Evolutionary conservation across 2,329 filamentous ascomycete species (phyloP).

Genomic region (Leptographium radiaticola): DNA sequence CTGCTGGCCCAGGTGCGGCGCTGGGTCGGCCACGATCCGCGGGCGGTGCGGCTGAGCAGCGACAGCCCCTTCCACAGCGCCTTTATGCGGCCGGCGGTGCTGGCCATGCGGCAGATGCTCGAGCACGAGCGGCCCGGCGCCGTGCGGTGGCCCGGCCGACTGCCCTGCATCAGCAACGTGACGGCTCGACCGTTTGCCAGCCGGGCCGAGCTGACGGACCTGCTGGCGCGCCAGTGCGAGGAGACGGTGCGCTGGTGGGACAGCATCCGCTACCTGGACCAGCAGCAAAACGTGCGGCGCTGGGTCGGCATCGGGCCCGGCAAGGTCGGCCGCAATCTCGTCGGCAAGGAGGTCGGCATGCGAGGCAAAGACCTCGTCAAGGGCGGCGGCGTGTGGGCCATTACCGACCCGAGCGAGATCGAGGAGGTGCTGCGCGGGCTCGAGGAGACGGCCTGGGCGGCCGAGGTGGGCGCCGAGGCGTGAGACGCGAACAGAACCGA

Average conservation of each 20-base stretch:
- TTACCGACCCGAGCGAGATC: conserved; percentile 66
- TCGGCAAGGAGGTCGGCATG: conserved; percentile 92
- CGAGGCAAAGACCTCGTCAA: conserved; percentile 63
- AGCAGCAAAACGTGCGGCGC: conserved; percentile 64
- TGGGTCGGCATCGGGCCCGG: conserved; percentile 92
- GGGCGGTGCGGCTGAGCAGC: conserved; percentile 74
- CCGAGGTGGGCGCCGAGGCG: not conserved
- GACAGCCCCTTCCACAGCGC: conserved; percentile 87
- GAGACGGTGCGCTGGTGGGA: conserved; percentile 94
- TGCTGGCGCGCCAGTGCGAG: conserved; percentile 70
- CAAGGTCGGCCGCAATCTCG: conserved; percentile 84
- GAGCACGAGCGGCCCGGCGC: conserved; percentile 47
- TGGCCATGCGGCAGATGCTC: conserved; percentile 58
- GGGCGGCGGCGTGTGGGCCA: conserved; percentile 85
- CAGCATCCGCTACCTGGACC: conserved; percentile 77
- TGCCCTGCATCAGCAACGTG: conserved; percentile 80
- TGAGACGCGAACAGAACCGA: not conserved
- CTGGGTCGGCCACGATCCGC: conserved; percentile 82
- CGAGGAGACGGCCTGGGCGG: conserved; percentile 46
- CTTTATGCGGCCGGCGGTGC: conserved; percentile 75
- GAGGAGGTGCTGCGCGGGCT: conserved; percentile 53
- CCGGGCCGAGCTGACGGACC: conserved; percentile 61
- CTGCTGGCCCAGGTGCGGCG: conserved; percentile 75
- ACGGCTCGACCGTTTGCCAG: conserved; percentile 64
- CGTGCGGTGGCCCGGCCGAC: conserved; percentile 58